phyloP scores from a whole-genome alignment of 2,329 filamentous ascomycete genomes.

The Aspergillus piperis region DNA sequence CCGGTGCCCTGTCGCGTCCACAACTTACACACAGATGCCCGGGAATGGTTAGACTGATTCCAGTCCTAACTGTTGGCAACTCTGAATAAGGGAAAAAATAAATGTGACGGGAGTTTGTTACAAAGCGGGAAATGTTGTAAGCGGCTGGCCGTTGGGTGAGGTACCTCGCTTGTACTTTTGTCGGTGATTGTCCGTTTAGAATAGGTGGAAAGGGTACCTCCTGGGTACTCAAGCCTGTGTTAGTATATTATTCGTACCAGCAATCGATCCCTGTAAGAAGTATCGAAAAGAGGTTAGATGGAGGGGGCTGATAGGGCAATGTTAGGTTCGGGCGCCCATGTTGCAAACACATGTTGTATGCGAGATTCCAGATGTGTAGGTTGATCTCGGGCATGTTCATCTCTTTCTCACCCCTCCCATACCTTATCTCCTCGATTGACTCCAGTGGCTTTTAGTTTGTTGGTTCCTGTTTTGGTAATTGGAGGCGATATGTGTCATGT shows the following conservation, averaged over 20 bases:
- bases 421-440: background rate
- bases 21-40: background rate
- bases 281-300: background rate
- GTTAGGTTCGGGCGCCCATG: background rate
- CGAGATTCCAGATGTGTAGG: background rate
- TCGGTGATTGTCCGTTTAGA: background rate
- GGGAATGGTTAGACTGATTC: background rate
- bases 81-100: background rate
- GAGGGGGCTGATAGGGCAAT: background rate
- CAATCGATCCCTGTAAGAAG: background rate
- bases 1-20: too few species aligned
- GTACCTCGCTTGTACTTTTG: background rate
- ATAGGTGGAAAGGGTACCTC: background rate
- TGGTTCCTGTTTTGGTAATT: background rate
- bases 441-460: background rate
- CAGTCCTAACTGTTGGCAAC: background rate
- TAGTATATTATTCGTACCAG: too few species aligned
- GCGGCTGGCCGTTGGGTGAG: background rate
- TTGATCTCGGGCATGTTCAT: background rate
- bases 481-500: background rate
- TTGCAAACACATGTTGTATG: background rate
- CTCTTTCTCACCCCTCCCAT: background rate
- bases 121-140: background rate
- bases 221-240: background rate
- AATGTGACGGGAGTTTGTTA: background rate